A percentile compares a stretch with the other conserved stretches of the same genome.
These are phyloP conservation scores for Triangularia verruculosa DNA, from an alignment of 2,329 filamentous ascomycete species.

Conservation along the genomic window DNA sequence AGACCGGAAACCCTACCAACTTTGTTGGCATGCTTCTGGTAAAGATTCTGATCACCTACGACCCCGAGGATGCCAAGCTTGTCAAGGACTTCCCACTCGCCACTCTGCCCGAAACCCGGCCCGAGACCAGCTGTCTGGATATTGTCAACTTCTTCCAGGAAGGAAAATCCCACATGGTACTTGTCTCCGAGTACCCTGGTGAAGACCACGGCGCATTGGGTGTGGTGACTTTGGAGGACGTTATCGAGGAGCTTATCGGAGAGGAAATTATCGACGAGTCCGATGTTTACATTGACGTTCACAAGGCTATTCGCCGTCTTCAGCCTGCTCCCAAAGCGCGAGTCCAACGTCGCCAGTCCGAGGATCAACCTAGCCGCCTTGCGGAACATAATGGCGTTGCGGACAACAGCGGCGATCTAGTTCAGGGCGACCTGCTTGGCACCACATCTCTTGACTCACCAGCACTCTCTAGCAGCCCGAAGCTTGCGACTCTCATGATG, in stretches of 20 bases:
- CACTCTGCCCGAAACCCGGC: constrained; percentile 89
- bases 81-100: constrained; percentile 91
- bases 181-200: constrained; percentile 88
- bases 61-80: constrained; percentile 84
- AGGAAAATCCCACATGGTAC: constrained; percentile 97
- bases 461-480: constrained; percentile 45
- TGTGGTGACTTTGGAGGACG: constrained; percentile 94
- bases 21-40: constrained; percentile 98
- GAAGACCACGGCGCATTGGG: constrained; percentile 86
- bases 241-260: constrained; percentile 97
- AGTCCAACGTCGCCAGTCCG: constrained; percentile 41
- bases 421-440: constrained; percentile 35
- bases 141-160: constrained; percentile 99
- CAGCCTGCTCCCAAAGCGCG: constrained; percentile 78
- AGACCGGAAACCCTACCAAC: constrained; percentile 76
- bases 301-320: constrained; percentile 92
- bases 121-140: constrained; percentile 93
- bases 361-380: constrained; percentile 25
- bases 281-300: constrained; percentile 96
- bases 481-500: constrained; percentile 57
- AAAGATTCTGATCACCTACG: constrained; percentile 98
- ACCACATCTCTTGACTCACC: constrained; percentile 39
- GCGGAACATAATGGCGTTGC: constrained; percentile 29
- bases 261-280: constrained; percentile 99
- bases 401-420: constrained; percentile 29